A percentile compares a stretch with the other conserved stretches of the same genome.
Evolutionary conservation across 1,284 basidiomycete species (phyloP).

Genomic region (Coniferiporia weirii): DNA sequence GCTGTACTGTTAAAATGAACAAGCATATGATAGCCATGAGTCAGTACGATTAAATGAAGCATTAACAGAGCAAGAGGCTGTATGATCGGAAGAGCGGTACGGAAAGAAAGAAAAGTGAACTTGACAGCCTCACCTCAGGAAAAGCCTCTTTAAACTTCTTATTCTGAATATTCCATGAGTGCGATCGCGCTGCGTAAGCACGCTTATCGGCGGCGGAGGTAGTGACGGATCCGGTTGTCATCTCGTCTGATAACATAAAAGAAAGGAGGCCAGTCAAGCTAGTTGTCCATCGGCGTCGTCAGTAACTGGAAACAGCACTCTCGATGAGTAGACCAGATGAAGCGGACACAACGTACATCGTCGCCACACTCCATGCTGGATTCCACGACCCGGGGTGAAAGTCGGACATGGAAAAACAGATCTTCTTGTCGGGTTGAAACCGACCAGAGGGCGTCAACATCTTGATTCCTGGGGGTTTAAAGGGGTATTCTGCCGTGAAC

Average conservation of each 20-base stretch:
- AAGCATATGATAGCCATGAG: constrained; percentile 19
- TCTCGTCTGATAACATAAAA: constrained; percentile 96
- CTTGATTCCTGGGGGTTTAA: constrained; percentile 96
- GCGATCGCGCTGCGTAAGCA: constrained; percentile 72
- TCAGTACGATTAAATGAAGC: background rate
- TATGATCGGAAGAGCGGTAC: background rate
- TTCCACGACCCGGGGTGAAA: constrained; percentile 92
- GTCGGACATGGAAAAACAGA: constrained; percentile 95
- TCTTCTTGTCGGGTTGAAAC: constrained; percentile 91
- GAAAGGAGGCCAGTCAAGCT: constrained; percentile 92
- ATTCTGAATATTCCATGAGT: constrained; percentile 79
- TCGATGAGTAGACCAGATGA: background rate
- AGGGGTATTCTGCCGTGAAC: constrained; percentile 91
- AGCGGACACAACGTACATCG: constrained; percentile 59
- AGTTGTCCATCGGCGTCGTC: constrained; percentile 13
- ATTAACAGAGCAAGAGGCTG: constrained; percentile 18
- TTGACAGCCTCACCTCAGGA: constrained; percentile 60
- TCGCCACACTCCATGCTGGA: constrained; percentile 89
- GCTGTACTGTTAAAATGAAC: constrained; percentile 52
- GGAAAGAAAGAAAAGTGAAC: constrained; percentile 7
- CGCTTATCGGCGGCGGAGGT: constrained; percentile 79
- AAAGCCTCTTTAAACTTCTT: constrained; percentile 82
- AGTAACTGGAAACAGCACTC: background rate
- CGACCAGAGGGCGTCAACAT: constrained; percentile 93
- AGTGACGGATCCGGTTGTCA: constrained; percentile 89